Evolutionary conservation across 2,329 filamentous ascomycete species (phyloP), one percentile per base, ranked within the genome.

Genomic region (Aspergillus costaricaensis): DNA sequence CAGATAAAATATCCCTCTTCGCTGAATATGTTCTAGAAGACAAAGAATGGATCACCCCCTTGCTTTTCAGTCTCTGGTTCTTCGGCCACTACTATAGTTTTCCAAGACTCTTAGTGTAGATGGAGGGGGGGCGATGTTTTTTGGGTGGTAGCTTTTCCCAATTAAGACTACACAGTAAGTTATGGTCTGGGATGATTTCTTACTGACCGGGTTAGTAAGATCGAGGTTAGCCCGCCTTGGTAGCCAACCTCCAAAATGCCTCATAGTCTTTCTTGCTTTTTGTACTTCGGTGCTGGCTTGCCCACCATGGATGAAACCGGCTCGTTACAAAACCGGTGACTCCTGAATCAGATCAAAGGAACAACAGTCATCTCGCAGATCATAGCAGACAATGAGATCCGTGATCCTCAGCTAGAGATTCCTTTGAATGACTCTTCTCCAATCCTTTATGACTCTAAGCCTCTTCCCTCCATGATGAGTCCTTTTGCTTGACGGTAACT

Each of bases 161-260:
- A 14, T 21, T n/a, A 15, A 36, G 32, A 14, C 15, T 27, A 27
- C 15, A 14, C 44, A 27, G 23, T 49, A 27, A 36, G 21, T 48
- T 47, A 25, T 48, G 47, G 47, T 50, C 41, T 19, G 53, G 39
- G 17, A 55, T 19, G 41, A 47, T 32, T 55, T 55, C 23, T 43
- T 39, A 44, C 53, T 55, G 53, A 47, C 53, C 39, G 53, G 53
- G 53, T 55, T 44, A 55, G 53, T 55, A 55, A 55, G 14, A 55
- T 55, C 27, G 41, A 55, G 53, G 25, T 44, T 55, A 55, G 53
- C 23, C 39, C 30, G 53, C 25, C 53, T 47, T 36, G 53, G 53
- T 55, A 55, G 39, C 53, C 53, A 55, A 55, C 53, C 41, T 55
- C 39, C 53, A 55, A 55, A 55, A 55, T 55, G 53, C 53, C 53